These are phyloP conservation scores for Yarrowia hollandica DNA, from an alignment of 805 yeast species.

Conservation along the genomic window DNA sequence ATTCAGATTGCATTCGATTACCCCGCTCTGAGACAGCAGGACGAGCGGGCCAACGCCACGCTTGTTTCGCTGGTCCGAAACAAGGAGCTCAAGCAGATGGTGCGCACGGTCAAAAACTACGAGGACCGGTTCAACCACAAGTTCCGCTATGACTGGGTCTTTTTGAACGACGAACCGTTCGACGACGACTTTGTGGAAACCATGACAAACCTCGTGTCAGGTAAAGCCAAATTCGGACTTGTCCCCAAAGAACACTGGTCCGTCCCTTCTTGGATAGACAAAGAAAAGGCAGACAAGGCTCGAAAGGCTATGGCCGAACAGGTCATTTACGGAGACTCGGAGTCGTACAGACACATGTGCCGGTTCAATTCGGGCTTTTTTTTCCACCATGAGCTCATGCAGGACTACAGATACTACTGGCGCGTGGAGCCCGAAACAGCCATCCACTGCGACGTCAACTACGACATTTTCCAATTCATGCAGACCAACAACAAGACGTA, in stretches of 20 bases:
- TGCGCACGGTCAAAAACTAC: conserved; percentile 59
- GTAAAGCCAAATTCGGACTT: conserved; percentile 60
- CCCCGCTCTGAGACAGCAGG: conserved; percentile 18
- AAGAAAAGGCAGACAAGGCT: conserved; percentile 48
- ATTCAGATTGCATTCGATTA: conserved; percentile 26
- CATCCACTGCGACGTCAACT: conserved; percentile 59
- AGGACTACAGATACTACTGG: conserved; percentile 70
- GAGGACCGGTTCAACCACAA: conserved; percentile 65
- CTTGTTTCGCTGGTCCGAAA: conserved; percentile 72
- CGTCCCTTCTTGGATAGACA: conserved; percentile 65
- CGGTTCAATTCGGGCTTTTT: conserved; percentile 77
- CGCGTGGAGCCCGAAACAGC: conserved; percentile 71
- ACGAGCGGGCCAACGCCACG: conserved; percentile 52
- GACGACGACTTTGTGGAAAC: conserved; percentile 53
- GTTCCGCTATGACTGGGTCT: conserved; percentile 76
- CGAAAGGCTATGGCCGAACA: conserved; percentile 49
- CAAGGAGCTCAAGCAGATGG: conserved; percentile 56
- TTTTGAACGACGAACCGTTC: conserved; percentile 69
- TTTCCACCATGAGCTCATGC: conserved; percentile 58
- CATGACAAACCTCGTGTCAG: conserved; percentile 56
- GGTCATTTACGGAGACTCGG: conserved; percentile 59
- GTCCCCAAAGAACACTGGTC: conserved; percentile 67
- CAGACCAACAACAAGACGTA: conserved; percentile 55
- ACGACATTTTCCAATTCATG: conserved; percentile 64
- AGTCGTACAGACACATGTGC: conserved; percentile 77